A percentile compares a stretch with the other conserved stretches of the same genome.
Conservation (phyloP, 164 flowering plant species). For the Berberis vulgaris region DNA sequence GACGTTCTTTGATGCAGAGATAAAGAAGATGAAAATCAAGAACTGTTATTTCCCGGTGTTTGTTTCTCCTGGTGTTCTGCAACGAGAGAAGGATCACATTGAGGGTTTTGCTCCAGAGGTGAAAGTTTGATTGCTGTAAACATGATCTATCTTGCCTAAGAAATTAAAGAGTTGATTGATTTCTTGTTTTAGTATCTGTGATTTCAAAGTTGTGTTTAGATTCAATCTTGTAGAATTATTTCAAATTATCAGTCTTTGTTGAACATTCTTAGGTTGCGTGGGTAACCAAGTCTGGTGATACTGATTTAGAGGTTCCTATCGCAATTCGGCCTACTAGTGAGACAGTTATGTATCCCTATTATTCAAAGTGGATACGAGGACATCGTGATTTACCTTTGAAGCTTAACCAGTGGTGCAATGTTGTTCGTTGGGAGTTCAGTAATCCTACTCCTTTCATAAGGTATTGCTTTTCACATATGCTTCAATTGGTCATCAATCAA, state of each 20-base stretch:
- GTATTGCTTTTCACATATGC: slow-evolving; percentile 21
- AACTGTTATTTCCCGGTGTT: slow-evolving; percentile 91
- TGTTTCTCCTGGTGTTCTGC: slow-evolving; percentile 64
- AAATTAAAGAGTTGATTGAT: background rate
- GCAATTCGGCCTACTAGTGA: slow-evolving; percentile 99
- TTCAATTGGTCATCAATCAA: background rate
- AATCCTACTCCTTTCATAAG: slow-evolving; percentile 98
- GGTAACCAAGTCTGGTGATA: slow-evolving; percentile 86
- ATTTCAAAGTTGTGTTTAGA: background rate
- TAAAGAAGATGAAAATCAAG: slow-evolving; percentile 85
- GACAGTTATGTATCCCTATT: slow-evolving; percentile 97
- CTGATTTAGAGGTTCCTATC: slow-evolving; percentile 79
- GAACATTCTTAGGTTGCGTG: slow-evolving; percentile 67
- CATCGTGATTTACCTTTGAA: slow-evolving; percentile 92
- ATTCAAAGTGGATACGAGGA: slow-evolving; percentile 93
- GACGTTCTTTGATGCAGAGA: slow-evolving; percentile 87
- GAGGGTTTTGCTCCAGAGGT: slow-evolving; percentile 99
- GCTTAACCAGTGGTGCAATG: slow-evolving; percentile 97
- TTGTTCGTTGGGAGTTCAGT: slow-evolving; percentile 98
- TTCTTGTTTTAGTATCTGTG: no score
- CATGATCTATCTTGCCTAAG: background rate
- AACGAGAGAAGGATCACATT: slow-evolving; percentile 85
- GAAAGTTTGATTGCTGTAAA: slow-evolving; percentile 2
- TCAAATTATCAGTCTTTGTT: background rate
- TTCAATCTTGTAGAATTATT: background rate